Evolutionary conservation across 371 early-diverging fungal species (phyloP).

Genomic region (Rhizomucor pusillus): DNA sequence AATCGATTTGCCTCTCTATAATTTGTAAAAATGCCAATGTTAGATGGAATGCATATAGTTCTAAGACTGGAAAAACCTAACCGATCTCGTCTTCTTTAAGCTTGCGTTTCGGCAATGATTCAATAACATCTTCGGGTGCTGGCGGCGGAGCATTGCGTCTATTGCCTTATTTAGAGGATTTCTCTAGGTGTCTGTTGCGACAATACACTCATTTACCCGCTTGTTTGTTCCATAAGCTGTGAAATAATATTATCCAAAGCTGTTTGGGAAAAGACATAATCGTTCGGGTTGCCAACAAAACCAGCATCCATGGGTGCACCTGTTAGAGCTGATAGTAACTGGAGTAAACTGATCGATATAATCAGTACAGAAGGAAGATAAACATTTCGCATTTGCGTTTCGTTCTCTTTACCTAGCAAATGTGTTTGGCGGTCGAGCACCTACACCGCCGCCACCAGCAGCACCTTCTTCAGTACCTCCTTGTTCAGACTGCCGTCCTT

Average conservation of each 20-base stretch:
- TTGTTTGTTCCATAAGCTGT: constrained; percentile 77
- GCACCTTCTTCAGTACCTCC: constrained; percentile 5
- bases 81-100: constrained; percentile 54
- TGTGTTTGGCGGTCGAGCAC: constrained; percentile 1
- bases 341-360: constrained; percentile 23
- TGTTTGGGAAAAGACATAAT: constrained; percentile 60
- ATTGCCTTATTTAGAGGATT: background rate
- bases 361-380: background rate
- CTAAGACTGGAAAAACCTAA: background rate
- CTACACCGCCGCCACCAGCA: constrained; percentile 5
- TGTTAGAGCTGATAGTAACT: constrained; percentile 33
- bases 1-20: constrained; percentile 50
- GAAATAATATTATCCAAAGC: constrained; percentile 78
- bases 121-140: constrained; percentile 64
- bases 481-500: constrained; percentile 6
- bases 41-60: background rate
- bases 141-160: constrained; percentile 67
- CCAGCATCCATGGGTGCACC: constrained; percentile 32
- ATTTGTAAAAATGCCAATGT: too few relatives aligned
- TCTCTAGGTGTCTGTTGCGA: background rate
- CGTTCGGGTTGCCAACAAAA: constrained; percentile 55
- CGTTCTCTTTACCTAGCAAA: background rate
- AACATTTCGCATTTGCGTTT: background rate
- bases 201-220: constrained; percentile 26
- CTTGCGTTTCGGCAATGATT: constrained; percentile 42